Base-by-base conservation (phyloP, 2,329 filamentous ascomycete species). In the Arthrinium phaeospermum region DNA sequence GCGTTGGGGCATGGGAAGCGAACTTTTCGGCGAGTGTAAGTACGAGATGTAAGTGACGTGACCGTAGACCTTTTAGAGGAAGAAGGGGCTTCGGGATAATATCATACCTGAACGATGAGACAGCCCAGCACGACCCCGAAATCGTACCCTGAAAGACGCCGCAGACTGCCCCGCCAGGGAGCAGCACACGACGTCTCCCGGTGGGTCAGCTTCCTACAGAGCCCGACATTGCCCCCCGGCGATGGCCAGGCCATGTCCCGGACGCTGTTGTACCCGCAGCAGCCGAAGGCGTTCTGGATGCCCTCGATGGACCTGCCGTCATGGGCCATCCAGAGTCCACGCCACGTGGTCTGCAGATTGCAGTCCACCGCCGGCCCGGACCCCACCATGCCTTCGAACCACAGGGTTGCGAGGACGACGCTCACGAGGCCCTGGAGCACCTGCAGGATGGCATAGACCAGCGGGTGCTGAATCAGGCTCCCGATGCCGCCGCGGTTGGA, bases 201-300 rank as follows among this genome's bases (percentile, higher is more conserved):
- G 0, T 83, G 83, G 74, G 85, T 90, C 5, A 84, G 80, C 67
- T 83, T 78, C 5, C 81, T 75, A 77, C 91, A 92, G 57, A 57
- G 77, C 74, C 64, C 80, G 69, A 69, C 76, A 75, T 70, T 80
- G 74, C 71, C 82, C 71, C 70, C 73, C 49, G 69, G 70, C 0
- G 71, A 74, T 0, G 92, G 92, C 83, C 87, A 93, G 0, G 88
- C 87, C 75, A 87, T 88, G 77, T 94, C 91, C 44, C 78, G 80
- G 41, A 89, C 78, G 5, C 84, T 86, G 71, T 85, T 85, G 46
- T 93, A 83, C 0, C 92, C 92, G 75, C 92, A 94, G 82, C 92
- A 94, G 10, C 87, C 78, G 45, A 93, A 86, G 0, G 86, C 80
- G 77, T 94, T 90, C 77, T 94, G 92, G 69, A 94, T 91, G 1